Evolutionary conservation across 257 asterid genomes (phyloP), one percentile per base, ranked within the genome.

Genomic region (Voacanga thouarsii): DNA sequence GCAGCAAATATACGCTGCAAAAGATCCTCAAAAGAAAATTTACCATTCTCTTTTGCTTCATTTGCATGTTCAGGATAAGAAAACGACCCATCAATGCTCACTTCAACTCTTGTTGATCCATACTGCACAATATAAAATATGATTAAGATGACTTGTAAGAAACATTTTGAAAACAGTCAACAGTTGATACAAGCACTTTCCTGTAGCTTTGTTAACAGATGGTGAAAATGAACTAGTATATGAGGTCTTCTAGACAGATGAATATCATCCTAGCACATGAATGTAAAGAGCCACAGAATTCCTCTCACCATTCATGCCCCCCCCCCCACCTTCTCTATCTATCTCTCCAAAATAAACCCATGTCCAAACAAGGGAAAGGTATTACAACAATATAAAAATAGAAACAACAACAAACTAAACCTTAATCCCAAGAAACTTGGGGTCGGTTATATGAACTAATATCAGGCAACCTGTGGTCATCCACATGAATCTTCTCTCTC

Each of bases 51-150:
- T 82, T 83, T 89, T 37, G 78, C 85, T 60, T 88, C 93, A 77
- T n/a, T 82, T 64, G 80, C 91, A 76, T 85, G 83, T 84, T 95
- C 94, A 49, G 89, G 90, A 79, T 91, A 91, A 53, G 94, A 86
- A 87, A 91, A 91, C 23, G 99, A 90, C 79, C 99, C 99, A 80
- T 95, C 97, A 77, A 91, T 85, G 78, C 89, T 93, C 74, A 93
- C 98, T 77, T 91, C 92, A 90, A 91, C 92, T 84, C 96, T 84
- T 9, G 98, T 91, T 24, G 96, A 87, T 74, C 98, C 99, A 85
- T 89, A 91, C 99, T 94, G 80, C 81, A 88, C 37, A 75, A 84
- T 37, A 83, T 28, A 81, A 53, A 53, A 81, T 65, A 76, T 68
- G 67, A 39, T 88, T 83, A 86, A 82, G 45, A 79, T 63, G 78